phyloP scores from a whole-genome alignment of 2,329 filamentous ascomycete species.

The Dactylellina sp. region DNA sequence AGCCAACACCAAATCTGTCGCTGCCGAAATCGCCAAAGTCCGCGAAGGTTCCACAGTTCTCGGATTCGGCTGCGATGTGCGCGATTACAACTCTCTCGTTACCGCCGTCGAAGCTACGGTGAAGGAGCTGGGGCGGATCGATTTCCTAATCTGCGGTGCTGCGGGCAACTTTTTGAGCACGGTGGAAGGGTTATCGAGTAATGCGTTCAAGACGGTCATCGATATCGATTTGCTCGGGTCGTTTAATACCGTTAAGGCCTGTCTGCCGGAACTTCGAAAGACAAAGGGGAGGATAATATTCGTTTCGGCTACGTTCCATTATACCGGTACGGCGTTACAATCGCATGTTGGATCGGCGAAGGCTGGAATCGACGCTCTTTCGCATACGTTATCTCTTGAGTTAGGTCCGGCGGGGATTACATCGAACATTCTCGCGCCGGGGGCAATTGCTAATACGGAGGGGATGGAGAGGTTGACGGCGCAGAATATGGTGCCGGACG shows the following conservation, averaged over 20 bases:
- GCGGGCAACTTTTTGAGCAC: conserved; percentile 95
- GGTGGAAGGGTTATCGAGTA: conserved; percentile 81
- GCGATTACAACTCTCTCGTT: conserved; percentile 76
- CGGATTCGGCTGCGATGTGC: conserved; percentile 84
- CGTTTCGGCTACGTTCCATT: conserved; percentile 91
- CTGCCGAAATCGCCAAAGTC: conserved; percentile 82
- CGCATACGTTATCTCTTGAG: conserved; percentile 82
- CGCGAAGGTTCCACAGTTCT: conserved; percentile 84
- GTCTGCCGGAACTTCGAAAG: conserved; percentile 80
- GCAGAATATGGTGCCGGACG: conserved; percentile 60
- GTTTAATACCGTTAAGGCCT: conserved; percentile 94
- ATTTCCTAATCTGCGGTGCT: conserved; percentile 93
- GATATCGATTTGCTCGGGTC: conserved; percentile 95
- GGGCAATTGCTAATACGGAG: conserved; percentile 86
- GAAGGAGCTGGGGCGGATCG: conserved; percentile 85
- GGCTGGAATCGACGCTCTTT: conserved; percentile 87
- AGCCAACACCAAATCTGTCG: conserved; percentile 84
- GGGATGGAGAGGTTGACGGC: conserved; percentile 74
- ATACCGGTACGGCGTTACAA: conserved; percentile 85
- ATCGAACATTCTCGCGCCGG: conserved; percentile 88
- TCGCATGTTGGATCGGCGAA: conserved; percentile 93
- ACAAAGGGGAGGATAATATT: conserved; percentile 84
- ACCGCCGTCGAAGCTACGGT: conserved; percentile 82
- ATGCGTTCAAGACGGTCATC: conserved; percentile 94
- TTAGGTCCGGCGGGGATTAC: conserved; percentile 88